Evolutionary conservation across 106 monocot species (phyloP).

Genomic region (Phalaenopsis equestris): DNA sequence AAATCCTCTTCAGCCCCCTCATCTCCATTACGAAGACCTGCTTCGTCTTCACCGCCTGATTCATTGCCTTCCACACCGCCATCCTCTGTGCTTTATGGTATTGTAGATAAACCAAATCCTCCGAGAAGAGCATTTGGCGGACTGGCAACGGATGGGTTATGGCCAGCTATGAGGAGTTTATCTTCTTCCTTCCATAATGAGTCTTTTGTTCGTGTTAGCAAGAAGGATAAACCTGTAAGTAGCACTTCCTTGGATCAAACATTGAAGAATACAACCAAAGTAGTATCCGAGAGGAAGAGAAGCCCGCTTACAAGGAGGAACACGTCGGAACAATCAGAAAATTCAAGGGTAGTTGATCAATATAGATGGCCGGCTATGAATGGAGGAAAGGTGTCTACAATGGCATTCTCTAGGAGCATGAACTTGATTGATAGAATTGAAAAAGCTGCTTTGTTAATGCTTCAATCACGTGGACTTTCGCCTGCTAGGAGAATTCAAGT

Average conservation of each 20-base stretch:
- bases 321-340: slow-evolving; percentile 51
- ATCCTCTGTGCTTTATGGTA: slow-evolving; percentile 30
- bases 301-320: slow-evolving; percentile 57
- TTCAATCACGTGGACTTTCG: slow-evolving; percentile 34
- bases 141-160: slow-evolving; percentile 45
- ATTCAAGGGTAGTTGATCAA: slow-evolving; percentile 49
- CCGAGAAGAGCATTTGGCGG: slow-evolving; percentile 13
- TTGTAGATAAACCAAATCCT: slow-evolving; percentile 30
- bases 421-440: slow-evolving; percentile 21
- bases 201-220: slow-evolving; percentile 17
- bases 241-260: slow-evolving; percentile 18
- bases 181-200: slow-evolving; percentile 72
- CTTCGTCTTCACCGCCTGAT: slow-evolving; percentile 24
- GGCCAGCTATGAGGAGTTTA: slow-evolving; percentile 77
- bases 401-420: slow-evolving; percentile 17
- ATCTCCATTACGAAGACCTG: slow-evolving; percentile 20
- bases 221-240: slow-evolving; percentile 20
- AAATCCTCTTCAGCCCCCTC: slow-evolving; percentile 21
- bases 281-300: slow-evolving; percentile 39
- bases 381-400: slow-evolving; percentile 31
- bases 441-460: slow-evolving; percentile 18
- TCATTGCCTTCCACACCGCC: slow-evolving; percentile 32
- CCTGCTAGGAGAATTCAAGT: slow-evolving; percentile 21
- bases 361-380: slow-evolving; percentile 52
- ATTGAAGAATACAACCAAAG: slow-evolving; percentile 25